A percentile compares a stretch with the other conserved stretches of the same genome.
These are phyloP conservation scores for Fragaria ananassa DNA, from an alignment of 306 rosid species.

Conservation along the genomic window DNA sequence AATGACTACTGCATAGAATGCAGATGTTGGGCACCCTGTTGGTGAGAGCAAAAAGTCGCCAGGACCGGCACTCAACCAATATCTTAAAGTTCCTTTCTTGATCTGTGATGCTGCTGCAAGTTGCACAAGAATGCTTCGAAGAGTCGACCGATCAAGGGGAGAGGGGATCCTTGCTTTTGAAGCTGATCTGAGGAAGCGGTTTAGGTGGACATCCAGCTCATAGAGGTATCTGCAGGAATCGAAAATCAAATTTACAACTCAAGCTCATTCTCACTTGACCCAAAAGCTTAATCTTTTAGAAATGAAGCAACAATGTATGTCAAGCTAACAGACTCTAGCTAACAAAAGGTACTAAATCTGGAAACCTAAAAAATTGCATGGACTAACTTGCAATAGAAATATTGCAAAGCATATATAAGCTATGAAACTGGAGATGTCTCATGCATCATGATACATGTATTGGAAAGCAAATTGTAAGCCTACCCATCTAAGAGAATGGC, in stretches of 20 bases:
- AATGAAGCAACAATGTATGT: neutral
- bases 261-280: neutral
- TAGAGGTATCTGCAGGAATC: slow-evolving; percentile 54
- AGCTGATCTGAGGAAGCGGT: slow-evolving; percentile 77
- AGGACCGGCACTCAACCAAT: slow-evolving; percentile 91
- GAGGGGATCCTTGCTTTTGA: slow-evolving; percentile 67
- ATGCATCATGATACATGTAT: neutral
- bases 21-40: slow-evolving; percentile 50
- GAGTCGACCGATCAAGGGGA: slow-evolving; percentile 53
- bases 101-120: slow-evolving; percentile 63
- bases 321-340: neutral
- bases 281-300: neutral
- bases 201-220: slow-evolving; percentile 77
- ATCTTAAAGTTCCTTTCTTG: slow-evolving; percentile 76
- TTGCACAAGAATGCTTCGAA: slow-evolving; percentile 77
- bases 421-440: neutral
- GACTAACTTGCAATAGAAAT: neutral
- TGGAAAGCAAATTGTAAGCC: neutral
- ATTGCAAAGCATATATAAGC: neutral
- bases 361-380: neutral
- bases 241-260: neutral
- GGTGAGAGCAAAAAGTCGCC: slow-evolving; percentile 80
- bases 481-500: slow-evolving; percentile 71
- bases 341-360: neutral
- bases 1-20: slow-evolving; percentile 87